A percentile compares a stretch with the other conserved stretches of the same genome.
Conservation (phyloP, 257 asterid species). For the Verbena officinalis region DNA sequence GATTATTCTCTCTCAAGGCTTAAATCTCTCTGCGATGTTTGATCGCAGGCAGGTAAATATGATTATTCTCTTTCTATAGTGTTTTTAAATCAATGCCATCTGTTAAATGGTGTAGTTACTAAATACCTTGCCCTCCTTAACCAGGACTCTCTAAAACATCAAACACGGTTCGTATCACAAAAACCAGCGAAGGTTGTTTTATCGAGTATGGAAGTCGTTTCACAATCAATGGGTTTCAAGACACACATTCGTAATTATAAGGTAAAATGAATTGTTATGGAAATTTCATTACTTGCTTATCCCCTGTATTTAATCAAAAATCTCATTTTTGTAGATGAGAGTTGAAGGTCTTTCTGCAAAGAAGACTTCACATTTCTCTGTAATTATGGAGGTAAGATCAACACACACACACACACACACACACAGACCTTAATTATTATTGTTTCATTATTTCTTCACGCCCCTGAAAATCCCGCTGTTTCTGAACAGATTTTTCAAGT, state of each 20-base stretch:
- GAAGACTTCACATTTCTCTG: slow-evolving; percentile 87
- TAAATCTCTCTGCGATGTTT: slow-evolving; percentile 82
- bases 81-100: slow-evolving; percentile 5
- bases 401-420: neutral
- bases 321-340: slow-evolving; percentile 66
- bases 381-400: slow-evolving; percentile 74
- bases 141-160: slow-evolving; percentile 83
- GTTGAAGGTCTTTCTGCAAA: slow-evolving; percentile 87
- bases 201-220: slow-evolving; percentile 97
- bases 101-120: neutral
- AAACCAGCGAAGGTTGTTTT: slow-evolving; percentile 87
- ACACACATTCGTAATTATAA: slow-evolving; percentile 93
- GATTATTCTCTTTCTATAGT: neutral
- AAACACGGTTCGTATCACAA: slow-evolving; percentile 88
- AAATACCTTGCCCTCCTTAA: slow-evolving; percentile 20
- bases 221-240: slow-evolving; percentile 98
- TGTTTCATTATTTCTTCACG: slow-evolving; percentile 1
- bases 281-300: neutral
- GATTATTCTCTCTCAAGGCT: slow-evolving; percentile 93
- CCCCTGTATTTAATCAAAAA: slow-evolving; percentile 14
- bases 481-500: slow-evolving; percentile 72
- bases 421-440: neutral
- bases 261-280: slow-evolving; percentile 43
- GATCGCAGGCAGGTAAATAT: slow-evolving; percentile 80
- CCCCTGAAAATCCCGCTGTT: slow-evolving; percentile 14